Percentiles rank a stretch among this genome's conserved stretches.
These are phyloP conservation scores for Tanacetum coccineum DNA, from an alignment of 129 eudicot species.

Conservation along the genomic window DNA sequence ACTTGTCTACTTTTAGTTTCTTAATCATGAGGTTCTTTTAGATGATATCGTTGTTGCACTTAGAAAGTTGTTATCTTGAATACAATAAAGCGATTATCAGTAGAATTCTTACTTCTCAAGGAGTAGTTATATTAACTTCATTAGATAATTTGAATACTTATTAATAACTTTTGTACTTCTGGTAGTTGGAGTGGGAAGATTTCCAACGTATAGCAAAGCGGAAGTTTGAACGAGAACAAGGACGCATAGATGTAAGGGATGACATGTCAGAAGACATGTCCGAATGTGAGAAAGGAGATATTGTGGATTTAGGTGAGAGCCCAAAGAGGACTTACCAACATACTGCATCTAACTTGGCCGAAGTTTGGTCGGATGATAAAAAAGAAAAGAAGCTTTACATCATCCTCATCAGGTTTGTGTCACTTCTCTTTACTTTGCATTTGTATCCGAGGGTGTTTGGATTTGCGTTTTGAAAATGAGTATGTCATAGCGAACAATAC, in stretches of 20 bases:
- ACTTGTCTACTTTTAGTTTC: not conserved
- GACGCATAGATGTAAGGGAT: conserved; percentile 74
- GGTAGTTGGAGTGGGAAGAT: conserved; percentile 83
- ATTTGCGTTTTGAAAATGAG: no score
- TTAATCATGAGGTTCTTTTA: no score
- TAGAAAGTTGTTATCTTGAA: not conserved
- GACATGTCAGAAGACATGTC: conserved; percentile 94
- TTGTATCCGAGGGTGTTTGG: not conserved
- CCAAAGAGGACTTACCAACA: conserved; percentile 54
- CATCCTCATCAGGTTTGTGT: conserved; percentile 86
- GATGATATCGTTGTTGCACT: no score
- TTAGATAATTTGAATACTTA: not conserved
- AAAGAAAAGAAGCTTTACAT: conserved; percentile 86
- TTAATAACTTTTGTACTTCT: not conserved
- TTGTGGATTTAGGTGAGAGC: conserved; percentile 61
- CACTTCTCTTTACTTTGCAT: conserved; percentile 4
- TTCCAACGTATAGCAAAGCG: conserved; percentile 55
- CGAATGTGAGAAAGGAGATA: conserved; percentile 79
- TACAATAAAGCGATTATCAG: not conserved
- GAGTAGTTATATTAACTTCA: not conserved
- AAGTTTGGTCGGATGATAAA: conserved; percentile 68
- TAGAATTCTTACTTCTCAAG: not conserved
- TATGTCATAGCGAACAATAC: no score
- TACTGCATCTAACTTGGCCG: conserved; percentile 40
- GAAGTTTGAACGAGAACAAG: conserved; percentile 73